Conservation (phyloP, 305 asterid species). For the Solanum aculeatissimum region DNA sequence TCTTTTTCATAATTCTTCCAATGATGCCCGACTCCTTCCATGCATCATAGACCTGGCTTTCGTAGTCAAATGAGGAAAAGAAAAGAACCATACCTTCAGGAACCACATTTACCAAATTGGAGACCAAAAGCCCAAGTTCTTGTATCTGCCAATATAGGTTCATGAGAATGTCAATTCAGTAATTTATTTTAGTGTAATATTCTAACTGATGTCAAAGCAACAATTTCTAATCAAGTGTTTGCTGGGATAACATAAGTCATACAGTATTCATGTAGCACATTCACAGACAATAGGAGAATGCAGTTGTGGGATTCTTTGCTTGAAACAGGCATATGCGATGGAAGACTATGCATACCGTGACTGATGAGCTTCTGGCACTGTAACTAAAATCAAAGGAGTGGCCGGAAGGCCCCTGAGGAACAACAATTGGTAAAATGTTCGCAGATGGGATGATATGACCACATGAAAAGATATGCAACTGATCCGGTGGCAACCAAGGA, state of each 20-base stretch:
- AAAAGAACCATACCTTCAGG: conserved; percentile 87
- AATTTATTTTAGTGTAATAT: not conserved
- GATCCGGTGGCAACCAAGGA: conserved; percentile 48
- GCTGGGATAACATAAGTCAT: not conserved
- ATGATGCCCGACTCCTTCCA: conserved; percentile 84
- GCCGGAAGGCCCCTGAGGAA: conserved; percentile 81
- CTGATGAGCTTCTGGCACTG: conserved; percentile 55
- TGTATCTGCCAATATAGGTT: conserved; percentile 43
- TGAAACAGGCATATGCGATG: not conserved
- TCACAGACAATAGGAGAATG: not conserved
- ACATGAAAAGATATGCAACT: conserved; percentile 71
- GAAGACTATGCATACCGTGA: conserved; percentile 45
- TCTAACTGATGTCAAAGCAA: not conserved
- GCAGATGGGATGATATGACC: conserved; percentile 81
- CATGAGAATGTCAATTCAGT: not conserved
- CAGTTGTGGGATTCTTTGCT: not conserved
- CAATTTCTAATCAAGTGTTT: not conserved
- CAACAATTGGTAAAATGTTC: conserved; percentile 77
- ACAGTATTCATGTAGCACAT: not conserved
- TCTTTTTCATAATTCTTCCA: conserved; percentile 66
- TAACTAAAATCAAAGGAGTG: conserved; percentile 76
- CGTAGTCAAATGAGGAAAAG: conserved; percentile 95
- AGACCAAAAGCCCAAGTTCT: conserved; percentile 78
- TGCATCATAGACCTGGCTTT: conserved; percentile 52
- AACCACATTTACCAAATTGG: conserved; percentile 69